Evolutionary conservation across 1,284 basidiomycete genomes (phyloP).

Genomic region (Naganishia cerealis): DNA sequence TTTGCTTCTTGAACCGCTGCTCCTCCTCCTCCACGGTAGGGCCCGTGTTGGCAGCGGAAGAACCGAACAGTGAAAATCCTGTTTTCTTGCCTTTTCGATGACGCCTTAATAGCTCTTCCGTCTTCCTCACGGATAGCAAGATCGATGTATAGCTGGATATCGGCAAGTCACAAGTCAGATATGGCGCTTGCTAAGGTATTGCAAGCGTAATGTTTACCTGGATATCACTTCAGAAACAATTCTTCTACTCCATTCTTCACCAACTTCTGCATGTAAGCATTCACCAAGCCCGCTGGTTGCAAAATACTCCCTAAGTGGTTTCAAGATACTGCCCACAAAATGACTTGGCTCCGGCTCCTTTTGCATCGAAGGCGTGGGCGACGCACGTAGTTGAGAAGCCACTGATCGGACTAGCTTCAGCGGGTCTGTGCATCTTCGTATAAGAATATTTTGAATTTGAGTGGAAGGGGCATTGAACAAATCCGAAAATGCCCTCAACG

Average conservation of each 20-base stretch:
- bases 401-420: constrained; percentile 83
- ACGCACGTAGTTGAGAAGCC: constrained; percentile 76
- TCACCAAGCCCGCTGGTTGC: constrained; percentile 60
- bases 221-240: constrained; percentile 74
- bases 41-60: constrained; percentile 34
- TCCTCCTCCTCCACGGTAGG: constrained; percentile 64
- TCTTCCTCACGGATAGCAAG: constrained; percentile 79
- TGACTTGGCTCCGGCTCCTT: constrained; percentile 68
- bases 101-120: constrained; percentile 78
- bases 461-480: constrained; percentile 45
- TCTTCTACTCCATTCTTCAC: constrained; percentile 62
- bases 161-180: constrained; percentile 36
- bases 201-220: constrained; percentile 56
- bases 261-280: constrained; percentile 61
- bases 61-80: constrained; percentile 71
- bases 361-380: constrained; percentile 59
- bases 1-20: constrained; percentile 70
- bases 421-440: constrained; percentile 76
- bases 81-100: constrained; percentile 81
- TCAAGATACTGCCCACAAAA: constrained; percentile 77
- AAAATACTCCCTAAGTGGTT: constrained; percentile 77
- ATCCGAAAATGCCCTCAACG: constrained; percentile 7
- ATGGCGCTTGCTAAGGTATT: background rate
- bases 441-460: constrained; percentile 71
- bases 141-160: constrained; percentile 57